Evolutionary conservation across 148 eudicot species (phyloP).

Genomic region (Vaccinium darrowii): DNA sequence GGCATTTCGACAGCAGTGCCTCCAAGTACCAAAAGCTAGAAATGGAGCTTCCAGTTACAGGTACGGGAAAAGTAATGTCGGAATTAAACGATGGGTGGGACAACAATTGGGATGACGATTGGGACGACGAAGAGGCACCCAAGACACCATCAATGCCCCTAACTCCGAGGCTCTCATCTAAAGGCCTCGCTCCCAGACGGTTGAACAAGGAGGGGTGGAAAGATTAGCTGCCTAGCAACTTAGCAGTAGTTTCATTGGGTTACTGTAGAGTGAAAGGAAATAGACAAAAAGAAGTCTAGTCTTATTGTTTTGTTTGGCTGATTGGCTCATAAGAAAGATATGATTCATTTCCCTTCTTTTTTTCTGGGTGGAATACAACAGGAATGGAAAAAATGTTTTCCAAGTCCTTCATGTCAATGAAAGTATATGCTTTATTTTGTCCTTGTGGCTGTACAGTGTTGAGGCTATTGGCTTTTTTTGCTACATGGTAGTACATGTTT

Average conservation of each 20-base stretch:
- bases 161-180: slow-evolving; percentile 64
- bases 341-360: background rate
- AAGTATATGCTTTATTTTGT: background rate
- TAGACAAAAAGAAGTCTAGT: background rate
- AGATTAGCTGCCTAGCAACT: slow-evolving; percentile 38
- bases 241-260: background rate
- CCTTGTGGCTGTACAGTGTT: background rate
- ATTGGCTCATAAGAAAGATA: background rate
- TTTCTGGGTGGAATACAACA: background rate
- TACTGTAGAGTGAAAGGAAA: background rate
- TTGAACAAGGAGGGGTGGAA: slow-evolving; percentile 70
- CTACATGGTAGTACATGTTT: background rate
- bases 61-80: slow-evolving; percentile 29
- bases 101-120: slow-evolving; percentile 58
- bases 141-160: slow-evolving; percentile 58
- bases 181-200: slow-evolving; percentile 67
- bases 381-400: background rate
- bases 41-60: slow-evolving; percentile 63
- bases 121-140: slow-evolving; percentile 82
- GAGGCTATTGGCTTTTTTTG: background rate
- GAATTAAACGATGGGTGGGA: slow-evolving; percentile 55
- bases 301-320: background rate
- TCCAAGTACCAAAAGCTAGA: slow-evolving; percentile 54
- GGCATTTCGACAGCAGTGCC: slow-evolving; percentile 28
- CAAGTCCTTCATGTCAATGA: background rate